A percentile compares a stretch with the other conserved stretches of the same genome.
phyloP scores from a whole-genome alignment of 495 filamentous ascomycete species.

The Xylaria cubensis region DNA sequence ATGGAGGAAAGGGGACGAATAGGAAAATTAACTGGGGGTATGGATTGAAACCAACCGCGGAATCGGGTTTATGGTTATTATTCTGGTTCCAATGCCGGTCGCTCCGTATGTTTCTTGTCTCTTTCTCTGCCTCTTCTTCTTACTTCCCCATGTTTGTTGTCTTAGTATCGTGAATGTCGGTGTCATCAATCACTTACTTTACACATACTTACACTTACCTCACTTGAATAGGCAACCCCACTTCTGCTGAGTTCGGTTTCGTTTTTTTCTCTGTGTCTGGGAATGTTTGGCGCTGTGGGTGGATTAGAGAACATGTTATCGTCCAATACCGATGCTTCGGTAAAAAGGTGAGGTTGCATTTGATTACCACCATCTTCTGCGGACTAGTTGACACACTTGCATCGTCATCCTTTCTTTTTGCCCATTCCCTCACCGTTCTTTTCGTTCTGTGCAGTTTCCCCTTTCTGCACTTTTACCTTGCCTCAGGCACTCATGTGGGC shows the following conservation, averaged over 20 bases:
- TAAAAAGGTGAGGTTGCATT: constrained; percentile 36
- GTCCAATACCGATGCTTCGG: constrained; percentile 20
- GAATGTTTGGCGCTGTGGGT: neutral
- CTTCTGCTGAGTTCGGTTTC: constrained; percentile 1
- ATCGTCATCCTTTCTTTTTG: neutral
- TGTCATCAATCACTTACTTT: neutral
- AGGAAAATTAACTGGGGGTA: neutral
- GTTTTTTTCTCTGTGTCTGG: neutral
- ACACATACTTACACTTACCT: neutral
- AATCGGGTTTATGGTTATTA: neutral
- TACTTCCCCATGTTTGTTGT: neutral
- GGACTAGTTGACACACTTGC: neutral
- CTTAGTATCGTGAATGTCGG: constrained; percentile 4
- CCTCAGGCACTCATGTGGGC: no score
- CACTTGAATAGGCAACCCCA: constrained; percentile 9
- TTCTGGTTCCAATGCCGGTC: neutral
- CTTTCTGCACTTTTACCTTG: neutral
- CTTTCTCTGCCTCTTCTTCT: neutral
- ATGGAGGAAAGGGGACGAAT: constrained; percentile 1
- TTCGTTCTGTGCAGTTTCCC: neutral
- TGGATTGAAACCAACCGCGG: constrained; percentile 1
- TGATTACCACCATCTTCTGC: constrained; percentile 37
- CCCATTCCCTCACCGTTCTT: constrained; percentile 14
- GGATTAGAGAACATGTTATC: neutral
- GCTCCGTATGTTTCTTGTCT: neutral